These are phyloP conservation scores for Aspergillus sp. DNA, from an alignment of 2,329 filamentous ascomycete species.

Conservation along the genomic window DNA sequence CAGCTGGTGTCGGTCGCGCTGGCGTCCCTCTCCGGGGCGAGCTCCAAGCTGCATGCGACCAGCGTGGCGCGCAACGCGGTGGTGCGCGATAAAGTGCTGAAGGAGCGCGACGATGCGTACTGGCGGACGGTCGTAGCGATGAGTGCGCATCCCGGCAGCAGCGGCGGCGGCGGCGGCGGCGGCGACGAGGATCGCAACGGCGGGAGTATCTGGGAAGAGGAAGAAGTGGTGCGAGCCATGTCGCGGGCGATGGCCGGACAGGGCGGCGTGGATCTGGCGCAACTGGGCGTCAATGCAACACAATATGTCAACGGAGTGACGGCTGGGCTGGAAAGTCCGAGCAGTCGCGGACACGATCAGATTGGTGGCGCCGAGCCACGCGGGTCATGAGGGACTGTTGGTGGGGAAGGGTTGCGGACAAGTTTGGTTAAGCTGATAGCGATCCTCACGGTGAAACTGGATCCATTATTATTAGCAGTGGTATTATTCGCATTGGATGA, in stretches of 20 bases:
- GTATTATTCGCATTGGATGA: too few relatives aligned
- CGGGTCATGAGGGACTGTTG: not conserved
- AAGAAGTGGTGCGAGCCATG: slow-evolving; percentile 61
- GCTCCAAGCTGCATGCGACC: slow-evolving; percentile 68
- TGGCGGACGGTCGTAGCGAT: slow-evolving; percentile 61
- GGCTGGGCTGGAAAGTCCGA: slow-evolving; percentile 34
- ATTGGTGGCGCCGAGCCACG: not conserved
- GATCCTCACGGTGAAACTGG: not conserved
- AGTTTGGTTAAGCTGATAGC: not conserved
- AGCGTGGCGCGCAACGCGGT: slow-evolving; percentile 79
- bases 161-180: slow-evolving; percentile 46
- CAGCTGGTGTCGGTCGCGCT: slow-evolving; percentile 46
- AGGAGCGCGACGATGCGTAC: slow-evolving; percentile 66
- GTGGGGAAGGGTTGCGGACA: not conserved
- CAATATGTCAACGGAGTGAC: slow-evolving; percentile 46
- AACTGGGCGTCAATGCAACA: slow-evolving; percentile 41
- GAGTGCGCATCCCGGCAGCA: slow-evolving; percentile 56
- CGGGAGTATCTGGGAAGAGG: slow-evolving; percentile 71
- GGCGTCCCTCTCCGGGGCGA: slow-evolving; percentile 57
- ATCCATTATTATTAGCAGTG: not conserved
- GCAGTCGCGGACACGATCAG: too few relatives aligned
- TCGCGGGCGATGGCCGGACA: slow-evolving; percentile 73
- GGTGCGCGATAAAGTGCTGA: slow-evolving; percentile 69
- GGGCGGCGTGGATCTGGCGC: slow-evolving; percentile 41
- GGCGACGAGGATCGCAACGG: slow-evolving; percentile 29